Evolutionary conservation across 305 asterid species (phyloP).

Genomic region (Solanum hybrid): DNA sequence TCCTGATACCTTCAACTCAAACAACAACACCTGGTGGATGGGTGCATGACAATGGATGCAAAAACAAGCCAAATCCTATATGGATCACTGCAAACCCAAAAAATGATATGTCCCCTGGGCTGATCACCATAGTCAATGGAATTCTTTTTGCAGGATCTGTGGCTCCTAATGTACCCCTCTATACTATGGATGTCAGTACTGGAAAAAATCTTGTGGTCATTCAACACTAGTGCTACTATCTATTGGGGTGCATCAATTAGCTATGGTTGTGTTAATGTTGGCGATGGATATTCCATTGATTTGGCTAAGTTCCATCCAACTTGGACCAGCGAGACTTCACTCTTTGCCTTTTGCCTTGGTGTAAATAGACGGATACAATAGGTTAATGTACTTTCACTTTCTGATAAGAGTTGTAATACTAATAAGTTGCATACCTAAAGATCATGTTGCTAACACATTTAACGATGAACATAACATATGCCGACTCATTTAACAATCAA

Average conservation of each 20-base stretch:
- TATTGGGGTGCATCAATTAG: slow-evolving; percentile 60
- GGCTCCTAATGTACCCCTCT: slow-evolving; percentile 47
- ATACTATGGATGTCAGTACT: slow-evolving; percentile 48
- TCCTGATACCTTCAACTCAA: slow-evolving; percentile 34
- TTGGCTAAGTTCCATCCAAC: slow-evolving; percentile 48
- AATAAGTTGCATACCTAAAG: background rate
- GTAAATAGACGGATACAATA: background rate
- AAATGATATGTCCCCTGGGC: slow-evolving; percentile 42
- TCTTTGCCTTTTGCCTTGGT: slow-evolving; percentile 50
- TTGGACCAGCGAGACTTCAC: slow-evolving; percentile 53
- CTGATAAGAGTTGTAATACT: background rate
- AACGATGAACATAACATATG: background rate
- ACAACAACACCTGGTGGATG: slow-evolving; percentile 55
- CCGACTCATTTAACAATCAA: background rate
- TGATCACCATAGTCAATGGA: slow-evolving; percentile 40
- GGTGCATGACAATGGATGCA: slow-evolving; percentile 53
- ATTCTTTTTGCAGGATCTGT: slow-evolving; percentile 49
- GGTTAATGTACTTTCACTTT: background rate
- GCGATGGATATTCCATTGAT: slow-evolving; percentile 50
- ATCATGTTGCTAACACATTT: background rate
- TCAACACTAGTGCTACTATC: slow-evolving; percentile 42
- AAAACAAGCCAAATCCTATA: slow-evolving; percentile 37
- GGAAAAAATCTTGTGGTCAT: slow-evolving; percentile 53
- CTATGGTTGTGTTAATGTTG: slow-evolving; percentile 52
- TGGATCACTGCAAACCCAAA: slow-evolving; percentile 63